Evolutionary conservation across 2,329 filamentous ascomycete genomes (phyloP).

Genomic region (Calonectria honghensis): DNA sequence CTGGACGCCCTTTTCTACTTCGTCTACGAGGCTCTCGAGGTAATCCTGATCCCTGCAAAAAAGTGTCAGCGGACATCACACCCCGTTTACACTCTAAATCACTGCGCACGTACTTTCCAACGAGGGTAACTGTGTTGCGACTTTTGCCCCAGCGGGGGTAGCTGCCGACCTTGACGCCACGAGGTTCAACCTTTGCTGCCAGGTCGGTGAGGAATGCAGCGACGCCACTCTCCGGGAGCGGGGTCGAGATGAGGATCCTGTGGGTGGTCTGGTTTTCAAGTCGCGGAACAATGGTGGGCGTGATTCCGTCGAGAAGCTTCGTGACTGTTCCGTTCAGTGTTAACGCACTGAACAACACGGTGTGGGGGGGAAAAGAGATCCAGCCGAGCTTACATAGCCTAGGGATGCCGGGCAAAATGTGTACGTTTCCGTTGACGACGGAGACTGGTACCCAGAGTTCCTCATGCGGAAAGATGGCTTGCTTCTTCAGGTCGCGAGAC

Average conservation of each 20-base stretch:
- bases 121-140: constrained; percentile 92
- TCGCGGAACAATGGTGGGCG: constrained; percentile 81
- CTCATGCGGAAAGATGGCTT: constrained; percentile 86
- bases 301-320: constrained; percentile 84
- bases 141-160: constrained; percentile 95
- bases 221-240: constrained; percentile 88
- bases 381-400: constrained; percentile 76
- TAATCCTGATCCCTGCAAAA: constrained; percentile 79
- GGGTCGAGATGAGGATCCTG: constrained; percentile 89
- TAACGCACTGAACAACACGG: constrained; percentile 28
- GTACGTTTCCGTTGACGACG: constrained; percentile 93
- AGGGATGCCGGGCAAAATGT: constrained; percentile 94
- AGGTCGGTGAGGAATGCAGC: constrained; percentile 89
- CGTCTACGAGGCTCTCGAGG: constrained; percentile 85
- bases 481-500: constrained; percentile 77
- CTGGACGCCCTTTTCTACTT: constrained; percentile 85
- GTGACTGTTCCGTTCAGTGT: constrained; percentile 71
- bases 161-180: constrained; percentile 93
- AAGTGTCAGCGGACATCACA: constrained; percentile 42
- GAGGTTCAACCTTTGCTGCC: constrained; percentile 81
- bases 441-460: constrained; percentile 93
- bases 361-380: not conserved
- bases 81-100: constrained; percentile 45
- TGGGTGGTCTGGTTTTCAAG: constrained; percentile 85
- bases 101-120: constrained; percentile 71